These are phyloP conservation scores for Leccinum griseonigrum DNA, from an alignment of 1,284 basidiomycete species.

Conservation along the genomic window DNA sequence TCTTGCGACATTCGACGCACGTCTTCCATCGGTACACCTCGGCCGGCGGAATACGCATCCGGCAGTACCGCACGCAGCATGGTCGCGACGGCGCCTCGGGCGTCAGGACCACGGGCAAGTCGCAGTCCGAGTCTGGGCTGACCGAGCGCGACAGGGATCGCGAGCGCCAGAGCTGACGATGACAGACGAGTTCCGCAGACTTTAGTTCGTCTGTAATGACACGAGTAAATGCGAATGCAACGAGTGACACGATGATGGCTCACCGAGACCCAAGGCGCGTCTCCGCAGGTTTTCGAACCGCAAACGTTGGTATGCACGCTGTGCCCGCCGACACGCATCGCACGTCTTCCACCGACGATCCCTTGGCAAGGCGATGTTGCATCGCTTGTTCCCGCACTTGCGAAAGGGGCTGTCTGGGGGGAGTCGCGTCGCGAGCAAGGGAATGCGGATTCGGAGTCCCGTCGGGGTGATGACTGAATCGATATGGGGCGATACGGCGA, in stretches of 20 bases:
- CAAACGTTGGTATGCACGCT: conserved; percentile 28
- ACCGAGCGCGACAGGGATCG: background rate
- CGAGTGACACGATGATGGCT: background rate
- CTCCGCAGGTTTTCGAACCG: conserved; percentile 10
- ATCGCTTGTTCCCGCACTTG: conserved; percentile 26
- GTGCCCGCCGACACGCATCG: conserved; percentile 32
- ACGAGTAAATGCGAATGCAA: background rate
- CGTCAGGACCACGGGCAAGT: background rate
- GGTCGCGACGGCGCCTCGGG: conserved; percentile 10
- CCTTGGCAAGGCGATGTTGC: conserved; percentile 24
- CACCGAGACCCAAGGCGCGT: conserved; percentile 8
- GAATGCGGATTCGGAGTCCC: conserved; percentile 23
- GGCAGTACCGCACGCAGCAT: conserved; percentile 15
- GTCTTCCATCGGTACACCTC: conserved; percentile 23
- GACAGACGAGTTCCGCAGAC: background rate
- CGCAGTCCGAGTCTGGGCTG: conserved; percentile 7
- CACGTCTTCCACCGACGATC: conserved; percentile 38
- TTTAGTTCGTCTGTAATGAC: conserved; percentile 5
- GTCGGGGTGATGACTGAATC: background rate
- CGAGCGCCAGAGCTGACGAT: conserved; percentile 6
- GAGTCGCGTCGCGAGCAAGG: conserved; percentile 19
- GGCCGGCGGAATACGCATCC: conserved; percentile 5
- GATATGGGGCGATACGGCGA: background rate
- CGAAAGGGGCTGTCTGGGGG: conserved; percentile 7
- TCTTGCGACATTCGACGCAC: conserved; percentile 21